These are phyloP conservation scores for Talaromyces sp. DNA, from an alignment of 2,329 filamentous ascomycete species.

Conservation along the genomic window DNA sequence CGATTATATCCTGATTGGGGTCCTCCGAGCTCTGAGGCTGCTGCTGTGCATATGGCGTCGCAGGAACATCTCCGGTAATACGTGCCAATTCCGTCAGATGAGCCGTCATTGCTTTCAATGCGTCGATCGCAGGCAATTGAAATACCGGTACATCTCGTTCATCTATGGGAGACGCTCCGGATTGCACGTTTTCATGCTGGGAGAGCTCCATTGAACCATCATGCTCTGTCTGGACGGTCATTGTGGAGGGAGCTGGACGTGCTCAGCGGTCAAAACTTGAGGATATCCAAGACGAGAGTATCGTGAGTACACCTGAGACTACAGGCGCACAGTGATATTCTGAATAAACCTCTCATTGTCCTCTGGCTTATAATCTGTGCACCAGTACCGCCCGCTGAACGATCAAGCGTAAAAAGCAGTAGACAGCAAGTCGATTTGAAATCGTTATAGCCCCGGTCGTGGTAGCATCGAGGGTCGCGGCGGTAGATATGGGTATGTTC, in stretches of 20 bases:
- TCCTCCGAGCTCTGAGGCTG: background rate
- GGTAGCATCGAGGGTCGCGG: background rate
- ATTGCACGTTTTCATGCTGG: slow-evolving; percentile 20
- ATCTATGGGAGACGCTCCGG: slow-evolving; percentile 16
- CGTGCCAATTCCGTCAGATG: slow-evolving; percentile 56
- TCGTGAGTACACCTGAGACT: slow-evolving; percentile 26
- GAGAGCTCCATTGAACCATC: slow-evolving; percentile 21
- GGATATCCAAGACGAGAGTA: slow-evolving; percentile 15
- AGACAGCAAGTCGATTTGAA: background rate
- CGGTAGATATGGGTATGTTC: background rate
- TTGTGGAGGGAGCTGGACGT: slow-evolving; percentile 19
- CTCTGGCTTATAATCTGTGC: slow-evolving; percentile 20
- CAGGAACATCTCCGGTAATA: slow-evolving; percentile 64
- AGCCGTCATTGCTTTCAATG: slow-evolving; percentile 74
- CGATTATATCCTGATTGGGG: background rate
- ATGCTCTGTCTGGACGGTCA: slow-evolving; percentile 25
- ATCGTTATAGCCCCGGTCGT: background rate
- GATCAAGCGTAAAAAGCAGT: background rate
- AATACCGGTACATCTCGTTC: slow-evolving; percentile 48
- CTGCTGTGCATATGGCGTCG: slow-evolving; percentile 48
- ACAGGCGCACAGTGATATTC: slow-evolving; percentile 27
- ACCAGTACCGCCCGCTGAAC: slow-evolving; percentile 1
- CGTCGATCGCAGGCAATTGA: slow-evolving; percentile 67
- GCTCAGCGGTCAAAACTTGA: slow-evolving; percentile 11
- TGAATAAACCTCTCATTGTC: slow-evolving; percentile 34